A percentile compares a stretch with the other conserved stretches of the same genome.
phyloP scores from a whole-genome alignment of 1,139 yeast species.

The Saccharomyces hybrid region DNA sequence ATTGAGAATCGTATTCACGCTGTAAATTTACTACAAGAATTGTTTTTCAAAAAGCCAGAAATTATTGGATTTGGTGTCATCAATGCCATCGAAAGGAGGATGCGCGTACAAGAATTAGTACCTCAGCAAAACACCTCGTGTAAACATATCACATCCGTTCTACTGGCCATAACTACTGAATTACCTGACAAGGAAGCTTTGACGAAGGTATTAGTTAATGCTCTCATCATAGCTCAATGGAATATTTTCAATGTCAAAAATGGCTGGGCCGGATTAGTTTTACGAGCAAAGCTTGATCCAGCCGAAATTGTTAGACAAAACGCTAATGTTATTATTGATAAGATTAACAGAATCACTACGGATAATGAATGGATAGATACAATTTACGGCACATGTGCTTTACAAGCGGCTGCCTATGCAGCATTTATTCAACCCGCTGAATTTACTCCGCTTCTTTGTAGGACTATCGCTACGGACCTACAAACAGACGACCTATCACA shows the following conservation, averaged over 20 bases:
- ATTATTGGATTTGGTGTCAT: constrained; percentile 21
- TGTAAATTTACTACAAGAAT: constrained; percentile 13
- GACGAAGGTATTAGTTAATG: constrained; percentile 37
- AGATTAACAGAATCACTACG: constrained; percentile 27
- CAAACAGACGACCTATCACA: constrained; percentile 27
- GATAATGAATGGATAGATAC: constrained; percentile 17
- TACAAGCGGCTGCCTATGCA: constrained; percentile 53
- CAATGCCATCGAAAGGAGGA: constrained; percentile 18
- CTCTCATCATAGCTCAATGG: constrained; percentile 54
- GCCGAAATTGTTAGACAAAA: constrained; percentile 44
- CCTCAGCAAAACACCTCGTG: constrained; percentile 15
- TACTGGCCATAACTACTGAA: constrained; percentile 41
- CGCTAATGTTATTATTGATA: constrained; percentile 36
- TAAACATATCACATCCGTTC: constrained; percentile 35
- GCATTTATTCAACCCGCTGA: constrained; percentile 63
- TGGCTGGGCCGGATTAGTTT: constrained; percentile 78
- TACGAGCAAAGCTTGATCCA: constrained; percentile 58
- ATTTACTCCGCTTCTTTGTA: constrained; percentile 47
- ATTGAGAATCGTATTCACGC: constrained; percentile 18
- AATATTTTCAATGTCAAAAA: constrained; percentile 37
- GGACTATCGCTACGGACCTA: constrained; percentile 39
- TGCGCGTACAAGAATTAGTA: constrained; percentile 8
- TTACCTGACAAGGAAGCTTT: constrained; percentile 33
- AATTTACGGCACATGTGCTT: constrained; percentile 35
- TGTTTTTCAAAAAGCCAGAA: constrained; percentile 20